phyloP scores from a whole-genome alignment of 176 grass and related monocot species.

The Canna indica region DNA sequence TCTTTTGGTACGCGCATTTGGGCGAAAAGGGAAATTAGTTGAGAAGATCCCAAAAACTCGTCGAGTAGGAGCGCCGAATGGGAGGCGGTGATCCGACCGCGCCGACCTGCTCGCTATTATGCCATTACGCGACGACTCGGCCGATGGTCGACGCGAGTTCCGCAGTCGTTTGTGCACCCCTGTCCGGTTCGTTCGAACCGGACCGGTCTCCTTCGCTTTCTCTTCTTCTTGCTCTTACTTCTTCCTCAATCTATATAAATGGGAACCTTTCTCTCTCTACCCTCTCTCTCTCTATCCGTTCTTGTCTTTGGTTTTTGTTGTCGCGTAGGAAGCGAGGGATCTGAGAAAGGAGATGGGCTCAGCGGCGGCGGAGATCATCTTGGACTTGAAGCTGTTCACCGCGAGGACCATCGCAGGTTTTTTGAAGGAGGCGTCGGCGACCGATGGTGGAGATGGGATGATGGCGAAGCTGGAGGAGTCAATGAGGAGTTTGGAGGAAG shows the following conservation, averaged over 20 bases:
- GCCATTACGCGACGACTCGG: constrained; percentile 2
- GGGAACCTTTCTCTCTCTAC: not conserved
- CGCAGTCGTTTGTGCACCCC: not conserved
- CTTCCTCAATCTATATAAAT: not conserved
- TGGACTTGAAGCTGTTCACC: constrained; percentile 49
- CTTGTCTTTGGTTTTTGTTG: not conserved
- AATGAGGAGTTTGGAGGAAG: constrained; percentile 54
- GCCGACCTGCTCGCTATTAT: not conserved
- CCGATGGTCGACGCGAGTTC: not conserved
- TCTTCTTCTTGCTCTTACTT: not conserved
- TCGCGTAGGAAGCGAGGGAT: not conserved
- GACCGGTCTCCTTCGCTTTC: not conserved
- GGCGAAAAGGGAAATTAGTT: not conserved
- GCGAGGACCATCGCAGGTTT: constrained; percentile 28
- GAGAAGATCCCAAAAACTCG: constrained; percentile 4
- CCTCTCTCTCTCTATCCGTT: not conserved
- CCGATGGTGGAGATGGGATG: constrained; percentile 28
- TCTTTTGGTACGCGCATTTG: too few species aligned
- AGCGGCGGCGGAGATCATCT: constrained; percentile 4
- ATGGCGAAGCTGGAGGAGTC: constrained; percentile 37
- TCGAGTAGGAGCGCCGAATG: not conserved
- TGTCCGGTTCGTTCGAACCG: not conserved
- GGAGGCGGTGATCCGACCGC: constrained; percentile 5
- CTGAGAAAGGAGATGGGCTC: constrained; percentile 25
- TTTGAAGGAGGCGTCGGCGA: constrained; percentile 11